Conservation (phyloP, 495 filamentous ascomycete species). For the Neurospora intermedia region DNA sequence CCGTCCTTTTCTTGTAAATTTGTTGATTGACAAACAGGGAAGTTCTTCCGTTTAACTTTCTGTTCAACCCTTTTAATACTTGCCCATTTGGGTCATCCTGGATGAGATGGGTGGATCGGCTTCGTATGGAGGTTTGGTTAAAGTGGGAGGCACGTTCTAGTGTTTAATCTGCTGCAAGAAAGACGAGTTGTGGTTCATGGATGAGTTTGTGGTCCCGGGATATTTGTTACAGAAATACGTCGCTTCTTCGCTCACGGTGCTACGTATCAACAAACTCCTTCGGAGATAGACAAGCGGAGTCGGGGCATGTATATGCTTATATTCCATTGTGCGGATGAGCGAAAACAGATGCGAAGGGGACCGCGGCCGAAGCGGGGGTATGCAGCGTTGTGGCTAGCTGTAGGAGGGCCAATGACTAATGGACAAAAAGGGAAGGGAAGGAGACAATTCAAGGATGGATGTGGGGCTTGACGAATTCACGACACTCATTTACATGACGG, state of each 20-base stretch:
- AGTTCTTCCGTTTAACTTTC: constrained; percentile 1
- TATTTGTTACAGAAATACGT: neutral
- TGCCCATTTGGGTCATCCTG: neutral
- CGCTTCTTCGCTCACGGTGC: neutral
- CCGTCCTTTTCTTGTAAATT: neutral
- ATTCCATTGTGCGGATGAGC: neutral
- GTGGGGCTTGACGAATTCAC: neutral
- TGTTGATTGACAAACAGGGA: neutral
- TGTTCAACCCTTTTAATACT: neutral
- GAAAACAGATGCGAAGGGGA: neutral
- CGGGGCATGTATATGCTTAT: neutral
- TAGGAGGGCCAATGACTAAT: neutral
- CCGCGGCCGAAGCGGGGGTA: neutral
- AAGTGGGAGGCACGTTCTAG: neutral
- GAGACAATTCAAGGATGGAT: neutral
- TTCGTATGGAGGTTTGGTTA: neutral
- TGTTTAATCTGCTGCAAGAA: neutral
- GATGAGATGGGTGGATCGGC: neutral
- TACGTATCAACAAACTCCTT: neutral
- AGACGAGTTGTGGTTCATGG: neutral
- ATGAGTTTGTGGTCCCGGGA: neutral
- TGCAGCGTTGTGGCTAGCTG: neutral
- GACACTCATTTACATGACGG: neutral
- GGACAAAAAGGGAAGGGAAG: neutral
- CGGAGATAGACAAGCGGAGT: neutral